Conservation (phyloP, 2,329 filamentous ascomycete species). For the Verticillium tricorpus region DNA sequence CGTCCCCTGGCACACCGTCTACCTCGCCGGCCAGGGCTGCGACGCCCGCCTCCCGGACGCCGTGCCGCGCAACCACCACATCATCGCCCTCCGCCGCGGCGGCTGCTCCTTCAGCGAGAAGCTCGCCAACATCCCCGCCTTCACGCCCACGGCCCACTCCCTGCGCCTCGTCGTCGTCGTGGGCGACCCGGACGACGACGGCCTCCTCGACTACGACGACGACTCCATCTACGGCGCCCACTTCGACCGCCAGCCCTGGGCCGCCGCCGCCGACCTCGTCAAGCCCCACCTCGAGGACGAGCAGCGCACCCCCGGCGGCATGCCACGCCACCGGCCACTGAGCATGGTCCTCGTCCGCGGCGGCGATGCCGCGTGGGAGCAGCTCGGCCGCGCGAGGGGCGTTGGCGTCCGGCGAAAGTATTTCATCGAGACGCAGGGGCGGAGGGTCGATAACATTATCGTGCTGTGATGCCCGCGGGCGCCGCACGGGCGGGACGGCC, state of each 20-base stretch:
- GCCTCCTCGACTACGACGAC: slow-evolving; percentile 27
- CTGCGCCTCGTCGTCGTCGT: slow-evolving; percentile 82
- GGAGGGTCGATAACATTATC: slow-evolving; percentile 74
- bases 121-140: slow-evolving; percentile 77
- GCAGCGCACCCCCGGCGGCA: slow-evolving; percentile 67
- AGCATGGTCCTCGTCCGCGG: slow-evolving; percentile 81
- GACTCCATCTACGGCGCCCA: slow-evolving; percentile 18
- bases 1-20: slow-evolving; percentile 67
- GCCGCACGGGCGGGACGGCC: background rate
- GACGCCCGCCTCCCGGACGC: slow-evolving; percentile 47
- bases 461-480: slow-evolving; percentile 33
- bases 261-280: slow-evolving; percentile 26
- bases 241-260: slow-evolving; percentile 12
- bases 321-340: slow-evolving; percentile 67
- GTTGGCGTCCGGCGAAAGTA: slow-evolving; percentile 76
- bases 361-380: slow-evolving; percentile 55
- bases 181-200: slow-evolving; percentile 34
- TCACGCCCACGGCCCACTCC: slow-evolving; percentile 52
- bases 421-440: slow-evolving; percentile 74
- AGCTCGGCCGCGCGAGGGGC: slow-evolving; percentile 58
- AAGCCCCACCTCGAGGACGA: slow-evolving; percentile 69
- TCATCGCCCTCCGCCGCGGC: slow-evolving; percentile 79
- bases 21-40: slow-evolving; percentile 68
- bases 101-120: slow-evolving; percentile 83
- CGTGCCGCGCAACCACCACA: slow-evolving; percentile 56